A percentile compares a stretch with the other conserved stretches of the same genome.
These are phyloP conservation scores for Wilhelminamyces savonicus DNA, from an alignment of 805 yeast genomes.

Conservation along the genomic window DNA sequence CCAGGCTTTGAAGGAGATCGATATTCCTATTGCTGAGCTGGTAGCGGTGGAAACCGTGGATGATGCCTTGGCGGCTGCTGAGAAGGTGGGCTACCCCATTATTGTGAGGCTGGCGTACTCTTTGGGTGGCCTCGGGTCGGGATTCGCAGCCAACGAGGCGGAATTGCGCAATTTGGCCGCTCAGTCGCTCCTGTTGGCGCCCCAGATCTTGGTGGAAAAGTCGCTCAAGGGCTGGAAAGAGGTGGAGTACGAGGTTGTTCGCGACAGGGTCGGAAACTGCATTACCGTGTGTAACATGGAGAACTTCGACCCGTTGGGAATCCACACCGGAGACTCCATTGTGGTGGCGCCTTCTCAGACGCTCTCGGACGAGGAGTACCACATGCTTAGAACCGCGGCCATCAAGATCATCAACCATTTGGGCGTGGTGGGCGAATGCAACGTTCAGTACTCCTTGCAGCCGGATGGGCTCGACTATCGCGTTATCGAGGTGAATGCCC, in stretches of 20 bases:
- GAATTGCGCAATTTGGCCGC: slow-evolving; percentile 86
- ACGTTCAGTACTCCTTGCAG: slow-evolving; percentile 93
- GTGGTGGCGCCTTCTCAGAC: slow-evolving; percentile 99
- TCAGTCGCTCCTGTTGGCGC: slow-evolving; percentile 83
- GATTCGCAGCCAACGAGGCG: slow-evolving; percentile 78
- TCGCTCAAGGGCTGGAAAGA: slow-evolving; percentile 99
- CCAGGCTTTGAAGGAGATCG: slow-evolving; percentile 87
- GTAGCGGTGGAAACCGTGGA: slow-evolving; percentile 92
- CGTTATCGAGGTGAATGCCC: slow-evolving; percentile 95
- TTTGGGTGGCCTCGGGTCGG: slow-evolving; percentile 96
- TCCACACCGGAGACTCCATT: slow-evolving; percentile 98
- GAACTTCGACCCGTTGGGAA: slow-evolving; percentile 96
- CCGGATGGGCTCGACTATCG: slow-evolving; percentile 95
- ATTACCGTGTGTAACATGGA: slow-evolving; percentile 99
- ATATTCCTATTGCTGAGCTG: slow-evolving; percentile 95
- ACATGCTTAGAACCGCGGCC: slow-evolving; percentile 96
- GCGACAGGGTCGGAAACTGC: slow-evolving; percentile 95
- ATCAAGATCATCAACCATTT: slow-evolving; percentile 94
- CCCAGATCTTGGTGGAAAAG: slow-evolving; percentile 94
- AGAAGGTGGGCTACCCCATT: slow-evolving; percentile 84
- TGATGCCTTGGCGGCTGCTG: slow-evolving; percentile 90
- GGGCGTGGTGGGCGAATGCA: slow-evolving; percentile 99
- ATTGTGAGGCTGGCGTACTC: slow-evolving; percentile 98
- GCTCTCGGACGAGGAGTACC: slow-evolving; percentile 92
- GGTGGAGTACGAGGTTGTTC: slow-evolving; percentile 96